Evolutionary conservation across 805 yeast species (phyloP).

Genomic region (Saccharomyces jurei): DNA sequence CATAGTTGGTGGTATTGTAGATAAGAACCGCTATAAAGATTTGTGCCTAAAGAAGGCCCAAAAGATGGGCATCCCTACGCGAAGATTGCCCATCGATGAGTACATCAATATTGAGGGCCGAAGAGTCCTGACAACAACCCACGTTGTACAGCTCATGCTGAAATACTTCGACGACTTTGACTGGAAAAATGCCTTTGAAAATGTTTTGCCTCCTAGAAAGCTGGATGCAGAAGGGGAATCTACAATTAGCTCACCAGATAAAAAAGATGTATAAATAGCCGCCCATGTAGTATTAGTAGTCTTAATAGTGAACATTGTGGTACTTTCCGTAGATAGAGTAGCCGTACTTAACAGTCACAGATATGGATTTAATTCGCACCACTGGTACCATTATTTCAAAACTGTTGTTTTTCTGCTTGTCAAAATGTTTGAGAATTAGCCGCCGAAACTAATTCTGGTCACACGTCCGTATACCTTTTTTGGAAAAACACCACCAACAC

Average conservation of each 20-base stretch:
- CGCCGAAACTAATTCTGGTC: background rate
- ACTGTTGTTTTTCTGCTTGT: background rate
- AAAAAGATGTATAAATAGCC: background rate
- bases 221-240: constrained; percentile 16
- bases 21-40: constrained; percentile 79
- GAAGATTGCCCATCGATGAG: constrained; percentile 79
- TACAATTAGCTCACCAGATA: background rate
- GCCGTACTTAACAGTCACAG: background rate
- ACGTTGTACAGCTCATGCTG: constrained; percentile 82
- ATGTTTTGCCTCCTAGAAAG: constrained; percentile 80
- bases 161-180: constrained; percentile 70
- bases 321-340: background rate
- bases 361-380: background rate
- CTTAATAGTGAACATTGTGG: background rate
- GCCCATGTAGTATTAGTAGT: background rate
- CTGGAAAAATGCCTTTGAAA: constrained; percentile 83
- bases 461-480: background rate
- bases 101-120: constrained; percentile 77
- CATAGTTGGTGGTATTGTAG: constrained; percentile 92
- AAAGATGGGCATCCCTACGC: constrained; percentile 59
- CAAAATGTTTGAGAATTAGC: background rate
- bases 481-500: background rate
- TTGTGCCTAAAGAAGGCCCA: constrained; percentile 79
- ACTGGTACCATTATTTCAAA: background rate
- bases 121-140: constrained; percentile 85